A percentile compares a stretch with the other conserved stretches of the same genome.
These are phyloP conservation scores for Mycotypha africana DNA, from an alignment of 371 early-diverging fungal species.

Conservation along the genomic window DNA sequence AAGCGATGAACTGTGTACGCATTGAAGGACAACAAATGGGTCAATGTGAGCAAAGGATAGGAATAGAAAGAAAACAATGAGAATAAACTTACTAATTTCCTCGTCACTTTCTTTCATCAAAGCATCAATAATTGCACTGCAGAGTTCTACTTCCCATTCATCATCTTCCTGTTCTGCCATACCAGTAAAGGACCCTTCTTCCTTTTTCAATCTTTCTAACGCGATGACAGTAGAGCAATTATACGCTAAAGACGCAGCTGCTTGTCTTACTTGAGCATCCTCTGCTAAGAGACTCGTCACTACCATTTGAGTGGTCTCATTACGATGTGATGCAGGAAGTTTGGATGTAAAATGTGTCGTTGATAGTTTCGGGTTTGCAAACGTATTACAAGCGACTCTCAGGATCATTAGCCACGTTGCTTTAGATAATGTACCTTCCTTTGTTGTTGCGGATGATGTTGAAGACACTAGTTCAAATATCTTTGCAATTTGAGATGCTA, in stretches of 20 bases:
- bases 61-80: not conserved
- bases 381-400: constrained; percentile 57
- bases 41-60: too few species aligned
- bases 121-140: constrained; percentile 59
- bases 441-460: too few species aligned
- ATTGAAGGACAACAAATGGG: too few species aligned
- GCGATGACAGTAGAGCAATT: constrained; percentile 54
- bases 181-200: constrained; percentile 33
- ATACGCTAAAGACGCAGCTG: constrained; percentile 65
- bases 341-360: constrained; percentile 51
- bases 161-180: constrained; percentile 51
- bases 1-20: constrained; percentile 38
- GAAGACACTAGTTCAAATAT: constrained; percentile 22
- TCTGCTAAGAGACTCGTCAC: constrained; percentile 53
- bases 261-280: constrained; percentile 54
- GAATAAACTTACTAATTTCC: constrained; percentile 30
- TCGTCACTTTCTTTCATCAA: constrained; percentile 50
- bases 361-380: constrained; percentile 32
- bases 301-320: constrained; percentile 51
- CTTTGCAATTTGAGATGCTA: constrained; percentile 27
- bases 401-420: constrained; percentile 27
- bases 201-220: constrained; percentile 32
- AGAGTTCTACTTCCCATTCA: constrained; percentile 64
- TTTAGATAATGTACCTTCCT: constrained; percentile 5
- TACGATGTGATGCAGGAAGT: constrained; percentile 38